Evolutionary conservation across 2,329 filamentous ascomycete genomes (phyloP), one percentile per base, ranked within the genome.

Genomic region (Scedosporium boydii): DNA sequence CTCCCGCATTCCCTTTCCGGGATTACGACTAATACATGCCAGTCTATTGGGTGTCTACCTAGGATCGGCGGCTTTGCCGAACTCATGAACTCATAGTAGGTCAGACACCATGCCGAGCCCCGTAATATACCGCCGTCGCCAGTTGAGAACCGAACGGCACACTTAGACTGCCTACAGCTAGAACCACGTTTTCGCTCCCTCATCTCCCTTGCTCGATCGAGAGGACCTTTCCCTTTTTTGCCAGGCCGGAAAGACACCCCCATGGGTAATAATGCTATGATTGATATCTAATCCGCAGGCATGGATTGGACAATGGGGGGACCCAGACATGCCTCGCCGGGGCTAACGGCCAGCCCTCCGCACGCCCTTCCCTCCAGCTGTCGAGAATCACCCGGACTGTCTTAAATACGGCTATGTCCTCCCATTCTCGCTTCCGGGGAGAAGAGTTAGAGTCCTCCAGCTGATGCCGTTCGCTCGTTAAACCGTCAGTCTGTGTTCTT

Each of bases 111-210:
- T 42, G 27, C 48, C 48, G 59, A 38, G 9, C 42, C 14, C 48
- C 59, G 48, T 34, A 56, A 56, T 61, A 55, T 61, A 61, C 12
- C 16, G 59, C 16, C 44, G 59, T 60, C 21, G n/a, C 44, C 59
- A 53, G 59, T 21, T 60, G 26, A 53, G 23, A 60, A 26, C 44
- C 58, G 26, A 34, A 55, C 51, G 51, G 23, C 51, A 55, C 34
- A 6, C 34, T 14, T 38, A 38, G 10, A 38, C 34, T 10, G 12
- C 51, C 51, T 29, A 23, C 18, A 23, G 23, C 18, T 3, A 55
- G 12, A 55, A 27, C 51, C 51, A 55, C 23, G 51, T 23, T 16
- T 55, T 55, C 51, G 14, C 51, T 23, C 18, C n/a, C n/a, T 34
- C 44, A 18, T 38, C 9, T 53, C n/a, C 42, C 14, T 55, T 41